phyloP scores from a whole-genome alignment of 108 stramenopile genomes.

The Nitzschia palea region DNA sequence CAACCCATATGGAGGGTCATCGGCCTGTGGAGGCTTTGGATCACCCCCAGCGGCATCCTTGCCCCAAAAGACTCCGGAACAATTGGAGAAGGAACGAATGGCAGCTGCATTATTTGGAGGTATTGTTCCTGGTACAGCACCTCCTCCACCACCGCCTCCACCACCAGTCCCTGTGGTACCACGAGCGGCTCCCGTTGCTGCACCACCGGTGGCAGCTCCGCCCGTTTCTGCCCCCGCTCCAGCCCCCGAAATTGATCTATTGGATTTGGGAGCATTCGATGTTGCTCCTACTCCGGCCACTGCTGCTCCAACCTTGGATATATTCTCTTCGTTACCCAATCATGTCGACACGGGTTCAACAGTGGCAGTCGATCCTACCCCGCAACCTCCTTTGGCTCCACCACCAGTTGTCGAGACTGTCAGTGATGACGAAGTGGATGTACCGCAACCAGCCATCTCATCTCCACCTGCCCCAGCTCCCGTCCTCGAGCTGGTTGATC shows the following conservation, averaged over 20 bases:
- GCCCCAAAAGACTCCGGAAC: constrained; percentile 68
- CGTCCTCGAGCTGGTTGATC: constrained; percentile 39
- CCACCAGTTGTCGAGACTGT: constrained; percentile 48
- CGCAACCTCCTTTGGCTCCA: constrained; percentile 29
- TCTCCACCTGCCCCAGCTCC: constrained; percentile 47
- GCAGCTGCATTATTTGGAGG: constrained; percentile 96
- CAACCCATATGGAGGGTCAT: constrained; percentile 25
- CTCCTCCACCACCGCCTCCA: constrained; percentile 47
- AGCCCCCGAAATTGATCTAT: constrained; percentile 46
- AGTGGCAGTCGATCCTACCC: constrained; percentile 27
- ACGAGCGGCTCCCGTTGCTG: constrained; percentile 39
- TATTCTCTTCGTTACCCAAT: constrained; percentile 27
- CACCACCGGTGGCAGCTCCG: constrained; percentile 54
- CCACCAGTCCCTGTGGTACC: constrained; percentile 33
- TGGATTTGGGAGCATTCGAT: constrained; percentile 42
- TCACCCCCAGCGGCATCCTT: constrained; percentile 39
- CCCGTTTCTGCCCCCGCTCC: constrained; percentile 39
- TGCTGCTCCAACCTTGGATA: constrained; percentile 35
- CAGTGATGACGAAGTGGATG: constrained; percentile 33
- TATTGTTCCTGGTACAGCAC: constrained; percentile 58
- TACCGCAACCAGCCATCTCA: constrained; percentile 26
- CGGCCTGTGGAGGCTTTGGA: constrained; percentile 54
- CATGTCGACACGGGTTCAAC: constrained; percentile 27
- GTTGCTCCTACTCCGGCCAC: constrained; percentile 32
- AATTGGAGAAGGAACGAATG: constrained; percentile 92